A percentile compares a stretch with the other conserved stretches of the same genome.
phyloP scores from a whole-genome alignment of 768 basidiomycete genomes.

The Russula foetens region DNA sequence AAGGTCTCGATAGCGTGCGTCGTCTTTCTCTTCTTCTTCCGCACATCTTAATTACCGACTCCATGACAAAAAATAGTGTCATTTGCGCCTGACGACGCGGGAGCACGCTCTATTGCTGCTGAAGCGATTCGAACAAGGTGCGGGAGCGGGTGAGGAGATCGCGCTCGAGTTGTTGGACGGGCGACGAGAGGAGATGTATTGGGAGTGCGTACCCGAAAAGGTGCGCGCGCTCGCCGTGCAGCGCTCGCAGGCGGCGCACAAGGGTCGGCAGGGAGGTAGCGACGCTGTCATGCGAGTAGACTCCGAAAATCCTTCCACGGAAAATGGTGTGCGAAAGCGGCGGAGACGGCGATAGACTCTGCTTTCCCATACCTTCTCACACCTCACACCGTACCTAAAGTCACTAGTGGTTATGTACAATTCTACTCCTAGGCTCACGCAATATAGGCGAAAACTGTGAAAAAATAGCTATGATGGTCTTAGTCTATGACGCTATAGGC shows the following conservation, averaged over 20 bases:
- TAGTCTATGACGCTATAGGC: too few species aligned
- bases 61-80: constrained; percentile 40
- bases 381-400: background rate
- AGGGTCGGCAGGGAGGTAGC: background rate
- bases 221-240: constrained; percentile 53
- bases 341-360: background rate
- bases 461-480: too few species aligned
- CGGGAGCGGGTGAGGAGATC: constrained; percentile 29
- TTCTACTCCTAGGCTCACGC: background rate
- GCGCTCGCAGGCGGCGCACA: constrained; percentile 26
- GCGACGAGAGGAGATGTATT: constrained; percentile 62
- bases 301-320: background rate
- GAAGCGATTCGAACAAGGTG: constrained; percentile 31
- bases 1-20: constrained; percentile 65
- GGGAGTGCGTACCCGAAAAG: constrained; percentile 74
- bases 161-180: constrained; percentile 51
- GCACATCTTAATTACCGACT: too few species aligned
- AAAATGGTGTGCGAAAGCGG: background rate
- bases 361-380: too few species aligned
- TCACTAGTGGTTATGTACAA: too few species aligned
- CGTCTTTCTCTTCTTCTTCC: background rate
- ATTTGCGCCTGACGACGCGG: constrained; percentile 57
- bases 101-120: constrained; percentile 38
- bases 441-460: too few species aligned
- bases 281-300: background rate